Evolutionary conservation across 352 stramenopile genomes (phyloP).

Genomic region (Pythium oligandrum): DNA sequence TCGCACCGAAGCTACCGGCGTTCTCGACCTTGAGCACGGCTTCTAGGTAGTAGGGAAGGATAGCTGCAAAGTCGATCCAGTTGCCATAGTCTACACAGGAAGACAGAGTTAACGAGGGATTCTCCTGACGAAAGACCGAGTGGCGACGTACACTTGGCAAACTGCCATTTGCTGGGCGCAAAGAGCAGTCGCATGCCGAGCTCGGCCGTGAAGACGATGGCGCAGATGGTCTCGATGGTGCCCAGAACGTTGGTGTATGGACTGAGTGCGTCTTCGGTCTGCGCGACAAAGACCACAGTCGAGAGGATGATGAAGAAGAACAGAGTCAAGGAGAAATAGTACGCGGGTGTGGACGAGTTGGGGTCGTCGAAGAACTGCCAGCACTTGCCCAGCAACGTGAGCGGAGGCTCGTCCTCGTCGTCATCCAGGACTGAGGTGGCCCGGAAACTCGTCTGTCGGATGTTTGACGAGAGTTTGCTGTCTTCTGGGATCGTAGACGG

Average conservation of each 20-base stretch:
- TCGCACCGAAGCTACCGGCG: conserved; percentile 54
- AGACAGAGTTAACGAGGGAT: background rate
- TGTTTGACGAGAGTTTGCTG: conserved; percentile 2
- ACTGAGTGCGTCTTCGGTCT: conserved; percentile 50
- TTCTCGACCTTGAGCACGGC: conserved; percentile 60
- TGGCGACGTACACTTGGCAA: conserved; percentile 36
- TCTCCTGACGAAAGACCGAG: background rate
- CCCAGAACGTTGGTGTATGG: conserved; percentile 27
- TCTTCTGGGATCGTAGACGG: background rate
- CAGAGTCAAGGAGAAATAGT: conserved; percentile 55
- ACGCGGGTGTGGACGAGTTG: conserved; percentile 50
- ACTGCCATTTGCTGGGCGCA: conserved; percentile 39
- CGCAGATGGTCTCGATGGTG: conserved; percentile 43
- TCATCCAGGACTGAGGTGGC: background rate
- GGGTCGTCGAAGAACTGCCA: conserved; percentile 72
- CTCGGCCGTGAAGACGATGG: conserved; percentile 57
- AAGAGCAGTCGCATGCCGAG: conserved; percentile 43
- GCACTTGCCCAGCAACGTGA: conserved; percentile 14
- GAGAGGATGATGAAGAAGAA: conserved; percentile 66
- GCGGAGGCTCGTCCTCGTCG: conserved; percentile 6
- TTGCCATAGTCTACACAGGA: conserved; percentile 54
- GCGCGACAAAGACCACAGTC: conserved; percentile 60
- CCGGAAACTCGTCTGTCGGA: background rate
- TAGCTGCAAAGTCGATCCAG: conserved; percentile 76
- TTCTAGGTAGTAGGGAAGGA: conserved; percentile 86